Conservation (phyloP, 2,329 filamentous ascomycete genomes). For the Colletotrichum sp. region DNA sequence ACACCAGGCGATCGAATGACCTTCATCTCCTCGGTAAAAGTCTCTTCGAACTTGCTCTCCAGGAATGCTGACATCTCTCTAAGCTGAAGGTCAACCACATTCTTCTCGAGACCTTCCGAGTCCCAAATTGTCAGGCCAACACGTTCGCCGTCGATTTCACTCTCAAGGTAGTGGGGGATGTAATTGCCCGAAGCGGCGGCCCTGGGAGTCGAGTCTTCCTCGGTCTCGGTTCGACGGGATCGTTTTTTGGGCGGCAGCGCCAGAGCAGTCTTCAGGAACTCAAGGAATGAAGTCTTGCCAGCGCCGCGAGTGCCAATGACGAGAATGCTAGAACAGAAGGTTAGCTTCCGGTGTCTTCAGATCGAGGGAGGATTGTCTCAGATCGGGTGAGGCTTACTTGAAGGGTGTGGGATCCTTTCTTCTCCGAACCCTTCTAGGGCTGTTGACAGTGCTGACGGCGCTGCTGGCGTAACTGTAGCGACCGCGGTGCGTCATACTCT, state of each 20-base stretch:
- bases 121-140: constrained; percentile 96
- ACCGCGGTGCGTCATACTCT: constrained; percentile 96
- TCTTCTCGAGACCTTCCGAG: constrained; percentile 93
- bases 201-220: constrained; percentile 58
- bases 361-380: neutral
- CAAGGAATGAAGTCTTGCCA: constrained; percentile 96
- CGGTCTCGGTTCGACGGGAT: constrained; percentile 51
- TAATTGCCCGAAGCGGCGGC: constrained; percentile 68
- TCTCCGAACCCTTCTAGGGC: constrained; percentile 86
- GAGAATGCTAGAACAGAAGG: constrained; percentile 69
- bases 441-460: constrained; percentile 89
- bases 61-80: constrained; percentile 91
- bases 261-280: constrained; percentile 89
- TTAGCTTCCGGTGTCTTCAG: neutral
- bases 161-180: constrained; percentile 88
- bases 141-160: constrained; percentile 90
- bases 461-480: constrained; percentile 97
- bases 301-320: constrained; percentile 86
- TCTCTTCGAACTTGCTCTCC: constrained; percentile 98
- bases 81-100: constrained; percentile 91
- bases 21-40: constrained; percentile 97
- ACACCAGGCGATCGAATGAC: constrained; percentile 91
- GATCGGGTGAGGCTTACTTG: constrained; percentile 75
- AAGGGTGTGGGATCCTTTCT: constrained; percentile 98
- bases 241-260: constrained; percentile 84